These are phyloP conservation scores for Dichotomopilus funicola DNA, from an alignment of 2,329 filamentous ascomycete species.

Conservation along the genomic window DNA sequence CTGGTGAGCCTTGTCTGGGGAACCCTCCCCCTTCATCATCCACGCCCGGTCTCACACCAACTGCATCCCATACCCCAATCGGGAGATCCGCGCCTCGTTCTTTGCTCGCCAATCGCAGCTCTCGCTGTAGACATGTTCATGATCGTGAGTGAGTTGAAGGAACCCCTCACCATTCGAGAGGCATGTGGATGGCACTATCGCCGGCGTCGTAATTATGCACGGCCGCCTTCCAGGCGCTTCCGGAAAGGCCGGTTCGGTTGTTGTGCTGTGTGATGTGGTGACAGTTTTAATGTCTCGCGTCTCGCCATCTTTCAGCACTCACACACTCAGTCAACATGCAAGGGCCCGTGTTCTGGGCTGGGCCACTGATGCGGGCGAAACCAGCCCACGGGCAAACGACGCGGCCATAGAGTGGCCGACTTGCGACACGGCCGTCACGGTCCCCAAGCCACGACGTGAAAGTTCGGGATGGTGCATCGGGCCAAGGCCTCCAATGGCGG, in stretches of 20 bases:
- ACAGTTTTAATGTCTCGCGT: too few relatives aligned
- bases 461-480: too few relatives aligned
- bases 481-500: too few relatives aligned
- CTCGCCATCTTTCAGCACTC: too few relatives aligned
- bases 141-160: background rate
- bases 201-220: background rate
- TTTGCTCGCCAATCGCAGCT: conserved; percentile 5
- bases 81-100: too few relatives aligned
- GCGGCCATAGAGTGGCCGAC: conserved; percentile 12
- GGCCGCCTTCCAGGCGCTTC: background rate
- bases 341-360: too few relatives aligned
- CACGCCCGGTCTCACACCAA: background rate
- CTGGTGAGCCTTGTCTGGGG: background rate
- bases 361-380: background rate
- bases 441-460: too few relatives aligned
- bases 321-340: too few relatives aligned
- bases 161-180: too few relatives aligned
- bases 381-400: conserved; percentile 1
- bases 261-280: too few relatives aligned
- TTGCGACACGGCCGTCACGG: background rate
- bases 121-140: background rate
- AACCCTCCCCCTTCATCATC: background rate
- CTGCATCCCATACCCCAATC: background rate
- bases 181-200: too few relatives aligned
- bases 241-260: background rate